Percentiles rank a stretch among this genome's conserved stretches.
phyloP scores from a whole-genome alignment of 345 rosid genomes.

The Psidium friedrichsthalianum region DNA sequence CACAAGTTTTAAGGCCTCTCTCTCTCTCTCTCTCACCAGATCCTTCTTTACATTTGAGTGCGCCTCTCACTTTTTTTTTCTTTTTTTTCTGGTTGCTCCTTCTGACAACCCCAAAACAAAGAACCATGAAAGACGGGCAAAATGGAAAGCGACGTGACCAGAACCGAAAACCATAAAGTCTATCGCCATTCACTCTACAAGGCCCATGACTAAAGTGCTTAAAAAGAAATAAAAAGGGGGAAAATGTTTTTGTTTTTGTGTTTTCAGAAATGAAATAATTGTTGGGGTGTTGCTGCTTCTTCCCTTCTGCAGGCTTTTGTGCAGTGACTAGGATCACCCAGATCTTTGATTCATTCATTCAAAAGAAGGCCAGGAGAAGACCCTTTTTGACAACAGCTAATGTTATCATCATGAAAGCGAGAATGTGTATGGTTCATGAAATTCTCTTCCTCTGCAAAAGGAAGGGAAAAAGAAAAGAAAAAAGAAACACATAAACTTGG shows the following conservation, averaged over 20 bases:
- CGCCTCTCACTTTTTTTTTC: slow-evolving; percentile 3
- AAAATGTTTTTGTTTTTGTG: background rate
- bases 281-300: background rate
- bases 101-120: slow-evolving; percentile 8
- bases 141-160: slow-evolving; percentile 12
- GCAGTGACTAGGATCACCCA: background rate
- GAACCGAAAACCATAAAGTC: slow-evolving; percentile 1
- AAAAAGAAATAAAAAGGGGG: background rate
- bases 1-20: background rate
- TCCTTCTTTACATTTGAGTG: background rate
- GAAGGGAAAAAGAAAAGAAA: background rate
- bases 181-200: background rate
- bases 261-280: background rate
- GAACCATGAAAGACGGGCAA: background rate
- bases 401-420: background rate
- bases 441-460: background rate
- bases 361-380: background rate
- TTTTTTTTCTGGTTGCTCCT: background rate
- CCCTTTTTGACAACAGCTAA: background rate
- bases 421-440: background rate
- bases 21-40: background rate
- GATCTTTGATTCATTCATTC: background rate
- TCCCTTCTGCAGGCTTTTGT: background rate
- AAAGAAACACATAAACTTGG: background rate
- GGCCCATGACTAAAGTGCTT: background rate